Conservation (phyloP, 768 basidiomycete genomes). For the Plicaturopsis crispa region DNA sequence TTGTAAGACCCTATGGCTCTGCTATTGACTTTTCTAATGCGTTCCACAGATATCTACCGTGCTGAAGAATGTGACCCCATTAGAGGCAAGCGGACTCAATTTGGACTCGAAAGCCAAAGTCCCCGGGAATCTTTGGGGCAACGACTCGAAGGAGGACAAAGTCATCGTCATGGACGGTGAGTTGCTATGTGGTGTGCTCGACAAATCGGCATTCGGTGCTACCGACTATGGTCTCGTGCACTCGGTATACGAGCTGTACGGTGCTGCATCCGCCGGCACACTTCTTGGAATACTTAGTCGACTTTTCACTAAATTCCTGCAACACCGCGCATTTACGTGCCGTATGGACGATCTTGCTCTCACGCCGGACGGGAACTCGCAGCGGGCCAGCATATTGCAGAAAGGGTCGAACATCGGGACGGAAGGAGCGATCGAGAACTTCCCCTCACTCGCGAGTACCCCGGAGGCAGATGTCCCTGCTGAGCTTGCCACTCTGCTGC, state of each 20-base stretch:
- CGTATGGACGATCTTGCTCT: constrained; percentile 97
- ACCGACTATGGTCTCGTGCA: constrained; percentile 95
- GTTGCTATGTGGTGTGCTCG: constrained; percentile 86
- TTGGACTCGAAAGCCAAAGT: constrained; percentile 85
- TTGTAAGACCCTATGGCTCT: constrained; percentile 42
- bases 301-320: constrained; percentile 93
- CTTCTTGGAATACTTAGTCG: constrained; percentile 91
- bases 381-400: constrained; percentile 59
- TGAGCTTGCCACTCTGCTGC: constrained; percentile 61
- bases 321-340: constrained; percentile 96
- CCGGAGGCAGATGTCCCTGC: constrained; percentile 45
- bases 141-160: constrained; percentile 73
- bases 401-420: constrained; percentile 70
- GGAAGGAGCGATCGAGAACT: constrained; percentile 84
- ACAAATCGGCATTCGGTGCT: constrained; percentile 97
- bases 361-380: constrained; percentile 71
- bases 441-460: constrained; percentile 60
- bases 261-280: constrained; percentile 80
- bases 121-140: constrained; percentile 78
- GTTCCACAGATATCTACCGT: constrained; percentile 80
- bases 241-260: constrained; percentile 94
- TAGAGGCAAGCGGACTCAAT: constrained; percentile 72
- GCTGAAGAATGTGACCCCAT: constrained; percentile 85
- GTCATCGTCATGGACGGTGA: constrained; percentile 92
- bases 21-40: background rate